Evolutionary conservation across 805 yeast species (phyloP).

Genomic region (Zygosaccharomyces bisporus): DNA sequence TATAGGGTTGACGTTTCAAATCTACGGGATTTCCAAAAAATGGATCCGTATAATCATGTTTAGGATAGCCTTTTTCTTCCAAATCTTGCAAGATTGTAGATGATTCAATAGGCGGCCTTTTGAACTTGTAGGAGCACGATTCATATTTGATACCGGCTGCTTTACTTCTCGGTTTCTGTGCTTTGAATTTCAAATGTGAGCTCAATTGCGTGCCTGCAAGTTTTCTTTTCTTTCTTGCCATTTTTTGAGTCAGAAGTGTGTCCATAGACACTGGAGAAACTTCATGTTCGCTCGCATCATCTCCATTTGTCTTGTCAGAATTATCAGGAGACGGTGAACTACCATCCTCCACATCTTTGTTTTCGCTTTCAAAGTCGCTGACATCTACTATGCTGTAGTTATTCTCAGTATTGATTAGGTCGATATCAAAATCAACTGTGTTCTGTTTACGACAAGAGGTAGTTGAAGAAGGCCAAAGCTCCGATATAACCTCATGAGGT

Average conservation of each 20-base stretch:
- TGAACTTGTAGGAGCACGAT: slow-evolving; percentile 11
- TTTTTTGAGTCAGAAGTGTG: slow-evolving; percentile 22
- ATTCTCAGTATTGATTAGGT: slow-evolving; percentile 9
- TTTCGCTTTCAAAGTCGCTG: slow-evolving; percentile 16
- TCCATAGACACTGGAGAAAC: slow-evolving; percentile 18
- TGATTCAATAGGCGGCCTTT: slow-evolving; percentile 22
- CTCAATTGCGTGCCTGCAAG: neutral
- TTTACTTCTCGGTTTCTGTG: slow-evolving; percentile 1
- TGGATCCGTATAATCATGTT: slow-evolving; percentile 58
- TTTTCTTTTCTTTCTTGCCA: slow-evolving; percentile 18
- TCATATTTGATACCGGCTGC: slow-evolving; percentile 7
- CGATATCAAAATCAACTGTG: neutral
- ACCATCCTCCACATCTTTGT: slow-evolving; percentile 13
- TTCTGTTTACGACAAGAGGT: neutral
- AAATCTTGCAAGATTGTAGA: slow-evolving; percentile 45
- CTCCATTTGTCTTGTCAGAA: neutral
- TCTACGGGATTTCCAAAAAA: slow-evolving; percentile 54
- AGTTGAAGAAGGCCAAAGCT: slow-evolving; percentile 28
- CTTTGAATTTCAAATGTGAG: neutral
- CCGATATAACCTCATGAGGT: slow-evolving; percentile 33
- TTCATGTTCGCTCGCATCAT: neutral
- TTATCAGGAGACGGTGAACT: neutral
- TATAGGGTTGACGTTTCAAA: slow-evolving; percentile 49
- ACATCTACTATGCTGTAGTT: slow-evolving; percentile 8
- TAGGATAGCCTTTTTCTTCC: slow-evolving; percentile 45